These are phyloP conservation scores for Ophiognomonia clavigignenti-juglandacearum DNA, from an alignment of 2,329 filamentous ascomycete species.

Conservation along the genomic window DNA sequence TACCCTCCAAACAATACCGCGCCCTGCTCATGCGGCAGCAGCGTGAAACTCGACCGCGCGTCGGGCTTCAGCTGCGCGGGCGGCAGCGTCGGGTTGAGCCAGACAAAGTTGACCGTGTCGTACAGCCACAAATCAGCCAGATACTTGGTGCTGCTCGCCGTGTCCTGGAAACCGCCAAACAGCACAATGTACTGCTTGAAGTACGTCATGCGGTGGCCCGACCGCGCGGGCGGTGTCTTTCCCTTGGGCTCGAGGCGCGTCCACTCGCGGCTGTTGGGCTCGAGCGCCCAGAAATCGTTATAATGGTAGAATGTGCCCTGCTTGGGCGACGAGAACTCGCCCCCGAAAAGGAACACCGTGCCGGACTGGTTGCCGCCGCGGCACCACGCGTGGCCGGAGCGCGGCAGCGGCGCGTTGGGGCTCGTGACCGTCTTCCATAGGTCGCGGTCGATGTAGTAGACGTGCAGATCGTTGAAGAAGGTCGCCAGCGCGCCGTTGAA, in stretches of 20 bases:
- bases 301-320: slow-evolving; percentile 99
- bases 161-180: slow-evolving; percentile 97
- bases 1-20: slow-evolving; percentile 92
- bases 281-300: slow-evolving; percentile 95
- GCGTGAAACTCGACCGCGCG: slow-evolving; percentile 83
- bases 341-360: slow-evolving; percentile 87
- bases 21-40: slow-evolving; percentile 84
- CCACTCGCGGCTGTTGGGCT: slow-evolving; percentile 84
- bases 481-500: slow-evolving; percentile 85
- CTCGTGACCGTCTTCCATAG: slow-evolving; percentile 89
- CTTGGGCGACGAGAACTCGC: slow-evolving; percentile 94
- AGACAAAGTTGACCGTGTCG: slow-evolving; percentile 81
- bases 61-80: slow-evolving; percentile 83
- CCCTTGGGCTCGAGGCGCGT: slow-evolving; percentile 77
- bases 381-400: slow-evolving; percentile 93
- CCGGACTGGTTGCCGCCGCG: slow-evolving; percentile 76
- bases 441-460: slow-evolving; percentile 75
- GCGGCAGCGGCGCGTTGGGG: slow-evolving; percentile 84
- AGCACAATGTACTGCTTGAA: slow-evolving; percentile 96
- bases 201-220: slow-evolving; percentile 92
- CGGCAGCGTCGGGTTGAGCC: slow-evolving; percentile 73
- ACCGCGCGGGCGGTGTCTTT: slow-evolving; percentile 76
- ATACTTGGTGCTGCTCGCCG: slow-evolving; percentile 90
- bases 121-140: slow-evolving; percentile 93
- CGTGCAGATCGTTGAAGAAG: slow-evolving; percentile 62